Percentiles rank a stretch among this genome's conserved stretches.
Evolutionary conservation across 2,329 filamentous ascomycete species (phyloP).

Genomic region (Colletotrichum spaethianum): DNA sequence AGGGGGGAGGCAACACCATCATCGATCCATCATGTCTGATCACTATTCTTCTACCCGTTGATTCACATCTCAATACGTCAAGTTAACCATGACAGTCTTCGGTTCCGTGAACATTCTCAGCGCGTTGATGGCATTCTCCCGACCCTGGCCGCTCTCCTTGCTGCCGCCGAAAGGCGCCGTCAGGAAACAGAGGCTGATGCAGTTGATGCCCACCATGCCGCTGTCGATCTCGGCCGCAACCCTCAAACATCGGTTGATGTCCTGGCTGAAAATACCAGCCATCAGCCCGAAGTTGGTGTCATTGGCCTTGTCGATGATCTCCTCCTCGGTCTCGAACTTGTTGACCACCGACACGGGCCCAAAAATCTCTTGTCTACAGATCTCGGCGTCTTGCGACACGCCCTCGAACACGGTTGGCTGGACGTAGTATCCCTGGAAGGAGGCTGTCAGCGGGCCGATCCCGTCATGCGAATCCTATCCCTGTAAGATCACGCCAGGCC

Average conservation of each 20-base stretch:
- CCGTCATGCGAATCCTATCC: not conserved
- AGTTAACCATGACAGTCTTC: constrained; percentile 65
- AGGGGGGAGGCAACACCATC: too few relatives aligned
- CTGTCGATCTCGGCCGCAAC: constrained; percentile 70
- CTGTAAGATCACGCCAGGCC: not conserved
- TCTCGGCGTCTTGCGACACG: constrained; percentile 57
- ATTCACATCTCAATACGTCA: constrained; percentile 40
- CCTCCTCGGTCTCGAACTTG: constrained; percentile 70
- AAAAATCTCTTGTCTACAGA: constrained; percentile 70
- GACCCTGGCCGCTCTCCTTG: constrained; percentile 64
- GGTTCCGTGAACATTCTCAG: constrained; percentile 63
- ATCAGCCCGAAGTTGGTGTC: constrained; percentile 63
- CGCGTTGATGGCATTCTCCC: constrained; percentile 63
- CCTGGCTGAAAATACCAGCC: constrained; percentile 70
- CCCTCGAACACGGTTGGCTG: constrained; percentile 62
- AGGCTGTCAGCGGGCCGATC: not conserved
- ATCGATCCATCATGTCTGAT: not conserved
- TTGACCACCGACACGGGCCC: constrained; percentile 69
- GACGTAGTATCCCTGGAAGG: constrained; percentile 56
- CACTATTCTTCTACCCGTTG: not conserved
- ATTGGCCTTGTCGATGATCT: constrained; percentile 68
- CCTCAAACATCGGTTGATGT: constrained; percentile 74
- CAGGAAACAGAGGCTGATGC: constrained; percentile 54
- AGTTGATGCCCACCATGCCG: constrained; percentile 80
- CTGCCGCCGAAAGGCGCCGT: constrained; percentile 63